These are phyloP conservation scores for Gigaspora rosea DNA, from an alignment of 192 early-diverging fungal species.

Conservation along the genomic window DNA sequence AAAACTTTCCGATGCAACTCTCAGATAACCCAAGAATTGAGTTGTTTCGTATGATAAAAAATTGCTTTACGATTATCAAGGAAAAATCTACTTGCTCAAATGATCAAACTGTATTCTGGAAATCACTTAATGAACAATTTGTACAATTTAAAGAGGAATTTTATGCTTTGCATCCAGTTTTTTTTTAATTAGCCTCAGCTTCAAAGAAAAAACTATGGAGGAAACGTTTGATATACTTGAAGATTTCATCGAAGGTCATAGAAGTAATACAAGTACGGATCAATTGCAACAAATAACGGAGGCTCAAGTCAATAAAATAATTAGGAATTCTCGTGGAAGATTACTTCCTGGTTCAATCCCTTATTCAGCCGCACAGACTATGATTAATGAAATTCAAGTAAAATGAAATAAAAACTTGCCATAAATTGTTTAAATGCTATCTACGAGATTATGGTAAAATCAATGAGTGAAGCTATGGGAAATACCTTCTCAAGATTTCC, in stretches of 20 bases:
- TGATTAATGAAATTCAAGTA: background rate
- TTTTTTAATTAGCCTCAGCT: background rate
- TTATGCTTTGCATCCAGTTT: background rate
- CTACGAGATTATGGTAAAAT: background rate
- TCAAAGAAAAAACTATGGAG: background rate
- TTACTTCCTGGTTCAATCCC: slow-evolving; percentile 1
- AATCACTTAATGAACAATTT: background rate
- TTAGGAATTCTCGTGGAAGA: background rate
- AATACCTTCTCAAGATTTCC: slow-evolving; percentile 15
- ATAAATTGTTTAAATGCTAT: background rate
- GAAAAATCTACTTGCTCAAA: background rate
- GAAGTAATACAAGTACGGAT: background rate
- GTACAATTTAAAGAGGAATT: background rate
- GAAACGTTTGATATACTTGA: background rate
- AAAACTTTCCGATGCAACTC: background rate
- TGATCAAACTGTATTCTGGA: background rate
- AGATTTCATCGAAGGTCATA: background rate
- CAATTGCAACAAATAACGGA: background rate
- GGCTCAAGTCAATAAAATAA: background rate
- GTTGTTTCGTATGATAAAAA: background rate
- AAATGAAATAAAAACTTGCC: background rate
- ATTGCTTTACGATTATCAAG: background rate
- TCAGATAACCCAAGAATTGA: background rate
- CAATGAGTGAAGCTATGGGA: background rate
- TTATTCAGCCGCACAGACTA: background rate